Evolutionary conservation across 148 eudicot genomes (phyloP).

Genomic region (Polygonum maritimum): DNA sequence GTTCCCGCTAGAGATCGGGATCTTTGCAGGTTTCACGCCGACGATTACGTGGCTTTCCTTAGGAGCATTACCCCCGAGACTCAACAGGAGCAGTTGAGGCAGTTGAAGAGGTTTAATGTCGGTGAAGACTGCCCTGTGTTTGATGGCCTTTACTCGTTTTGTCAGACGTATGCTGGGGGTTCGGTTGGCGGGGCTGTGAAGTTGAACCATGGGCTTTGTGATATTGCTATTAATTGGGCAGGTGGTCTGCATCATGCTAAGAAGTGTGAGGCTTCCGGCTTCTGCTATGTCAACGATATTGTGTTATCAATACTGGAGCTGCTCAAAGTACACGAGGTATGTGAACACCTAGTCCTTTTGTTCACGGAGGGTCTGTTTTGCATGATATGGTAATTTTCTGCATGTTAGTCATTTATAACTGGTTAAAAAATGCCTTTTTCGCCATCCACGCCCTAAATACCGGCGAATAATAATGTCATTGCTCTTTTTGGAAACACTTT

Average conservation of each 20-base stretch:
- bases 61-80: constrained; percentile 12
- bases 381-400: neutral
- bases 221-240: constrained; percentile 11
- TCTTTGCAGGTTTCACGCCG: constrained; percentile 12
- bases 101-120: constrained; percentile 14
- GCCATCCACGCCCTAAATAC: too few relatives aligned
- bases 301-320: constrained; percentile 9
- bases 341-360: neutral
- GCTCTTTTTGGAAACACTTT: neutral
- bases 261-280: constrained; percentile 12
- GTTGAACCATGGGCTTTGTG: constrained; percentile 11
- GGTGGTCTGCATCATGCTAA: constrained; percentile 13
- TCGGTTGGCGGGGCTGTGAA: constrained; percentile 12
- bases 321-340: constrained; percentile 12
- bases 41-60: constrained; percentile 11
- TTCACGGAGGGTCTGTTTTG: neutral
- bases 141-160: constrained; percentile 13
- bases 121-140: constrained; percentile 13
- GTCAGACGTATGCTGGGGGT: constrained; percentile 13
- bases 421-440: too few relatives aligned
- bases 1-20: constrained; percentile 12
- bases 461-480: neutral
- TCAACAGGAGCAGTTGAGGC: constrained; percentile 12
- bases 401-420: neutral
- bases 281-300: constrained; percentile 11